These are phyloP conservation scores for Phytophthora kernoviae DNA, from an alignment of 352 stramenopile genomes.

Conservation along the genomic window DNA sequence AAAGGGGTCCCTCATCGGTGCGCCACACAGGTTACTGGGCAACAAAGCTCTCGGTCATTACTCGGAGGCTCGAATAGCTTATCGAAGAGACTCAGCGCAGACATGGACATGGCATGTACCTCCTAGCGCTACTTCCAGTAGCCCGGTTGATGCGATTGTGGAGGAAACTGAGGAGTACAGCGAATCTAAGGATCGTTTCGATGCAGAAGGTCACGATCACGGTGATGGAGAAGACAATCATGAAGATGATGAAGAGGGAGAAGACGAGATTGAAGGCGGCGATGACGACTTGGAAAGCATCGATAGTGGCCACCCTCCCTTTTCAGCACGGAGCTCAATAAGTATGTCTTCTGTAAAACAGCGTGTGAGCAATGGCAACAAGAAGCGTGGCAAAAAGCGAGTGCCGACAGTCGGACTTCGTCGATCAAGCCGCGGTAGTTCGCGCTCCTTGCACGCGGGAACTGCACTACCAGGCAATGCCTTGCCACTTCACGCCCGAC, in stretches of 20 bases:
- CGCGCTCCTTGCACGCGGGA: conserved; percentile 25
- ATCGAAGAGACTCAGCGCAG: conserved; percentile 50
- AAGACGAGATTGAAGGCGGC: conserved; percentile 20
- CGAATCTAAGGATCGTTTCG: conserved; percentile 25
- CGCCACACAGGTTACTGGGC: conserved; percentile 23
- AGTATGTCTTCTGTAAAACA: conserved; percentile 29
- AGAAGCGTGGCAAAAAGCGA: conserved; percentile 31
- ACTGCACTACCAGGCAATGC: conserved; percentile 43
- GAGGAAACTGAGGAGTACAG: conserved; percentile 20
- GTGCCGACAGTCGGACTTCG: conserved; percentile 10
- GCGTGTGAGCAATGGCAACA: conserved; percentile 15
- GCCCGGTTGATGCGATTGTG: conserved; percentile 21
- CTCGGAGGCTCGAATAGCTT: conserved; percentile 56
- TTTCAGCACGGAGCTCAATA: conserved; percentile 29
- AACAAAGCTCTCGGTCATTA: conserved; percentile 45
- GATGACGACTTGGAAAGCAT: conserved; percentile 30
- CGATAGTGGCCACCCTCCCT: conserved; percentile 20
- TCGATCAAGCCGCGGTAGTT: conserved; percentile 16
- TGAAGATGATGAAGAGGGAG: conserved; percentile 22
- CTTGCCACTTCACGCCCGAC: conserved; percentile 49
- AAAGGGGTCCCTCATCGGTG: conserved; percentile 48
- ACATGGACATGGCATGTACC: conserved; percentile 58
- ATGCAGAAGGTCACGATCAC: conserved; percentile 18
- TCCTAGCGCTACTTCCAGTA: conserved; percentile 8
- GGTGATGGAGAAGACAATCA: conserved; percentile 17